Evolutionary conservation across 345 rosid species (phyloP).

Genomic region (Trapa incisa): DNA sequence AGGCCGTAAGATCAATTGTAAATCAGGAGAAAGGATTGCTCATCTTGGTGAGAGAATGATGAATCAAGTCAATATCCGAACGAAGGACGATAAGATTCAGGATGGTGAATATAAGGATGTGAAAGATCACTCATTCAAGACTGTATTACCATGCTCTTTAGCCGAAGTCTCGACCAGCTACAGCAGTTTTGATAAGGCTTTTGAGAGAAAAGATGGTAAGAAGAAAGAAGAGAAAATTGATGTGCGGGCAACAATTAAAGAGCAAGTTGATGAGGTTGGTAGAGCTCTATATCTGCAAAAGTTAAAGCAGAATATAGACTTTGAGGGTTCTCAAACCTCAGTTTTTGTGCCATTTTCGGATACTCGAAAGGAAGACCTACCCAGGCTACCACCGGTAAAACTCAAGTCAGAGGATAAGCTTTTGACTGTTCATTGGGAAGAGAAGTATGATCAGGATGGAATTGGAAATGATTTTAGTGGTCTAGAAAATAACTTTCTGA

Average conservation of each 20-base stretch:
- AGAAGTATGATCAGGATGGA: slow-evolving; percentile 67
- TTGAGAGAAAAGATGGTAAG: slow-evolving; percentile 60
- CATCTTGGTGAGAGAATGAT: slow-evolving; percentile 1
- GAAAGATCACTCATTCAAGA: slow-evolving; percentile 36
- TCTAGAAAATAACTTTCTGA: slow-evolving; percentile 54
- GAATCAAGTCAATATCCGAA: slow-evolving; percentile 32
- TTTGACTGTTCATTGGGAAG: slow-evolving; percentile 65
- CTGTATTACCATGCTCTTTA: slow-evolving; percentile 52
- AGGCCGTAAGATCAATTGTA: not conserved
- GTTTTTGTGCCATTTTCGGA: slow-evolving; percentile 47
- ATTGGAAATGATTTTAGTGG: slow-evolving; percentile 35
- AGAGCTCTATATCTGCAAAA: slow-evolving; percentile 62
- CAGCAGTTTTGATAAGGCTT: slow-evolving; percentile 13
- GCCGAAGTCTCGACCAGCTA: slow-evolving; percentile 41
- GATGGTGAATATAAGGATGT: slow-evolving; percentile 9
- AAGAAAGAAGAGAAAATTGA: slow-evolving; percentile 30
- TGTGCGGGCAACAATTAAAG: slow-evolving; percentile 45
- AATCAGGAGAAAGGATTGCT: not conserved
- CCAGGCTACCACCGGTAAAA: slow-evolving; percentile 90
- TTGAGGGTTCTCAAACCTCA: slow-evolving; percentile 25
- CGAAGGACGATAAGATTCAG: slow-evolving; percentile 15
- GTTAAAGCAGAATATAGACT: slow-evolving; percentile 37
- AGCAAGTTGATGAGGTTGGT: slow-evolving; percentile 87
- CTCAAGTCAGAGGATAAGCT: slow-evolving; percentile 87
- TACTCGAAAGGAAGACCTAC: slow-evolving; percentile 69